Base-by-base conservation (phyloP, 176 grass and related monocot species). In the Ampelocalamus luodianensis region DNA sequence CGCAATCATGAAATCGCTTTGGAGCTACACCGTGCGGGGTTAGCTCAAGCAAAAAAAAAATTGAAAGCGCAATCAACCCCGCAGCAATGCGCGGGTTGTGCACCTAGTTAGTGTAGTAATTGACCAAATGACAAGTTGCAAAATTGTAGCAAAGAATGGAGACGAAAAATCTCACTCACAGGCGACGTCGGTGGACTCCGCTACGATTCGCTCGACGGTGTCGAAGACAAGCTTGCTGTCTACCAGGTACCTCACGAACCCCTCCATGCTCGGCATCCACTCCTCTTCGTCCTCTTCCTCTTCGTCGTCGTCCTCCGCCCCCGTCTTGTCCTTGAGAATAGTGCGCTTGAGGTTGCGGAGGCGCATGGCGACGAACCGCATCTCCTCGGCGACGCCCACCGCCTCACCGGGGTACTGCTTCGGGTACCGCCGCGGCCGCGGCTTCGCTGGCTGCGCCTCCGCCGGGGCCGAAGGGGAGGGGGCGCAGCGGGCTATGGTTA, bases 331-430 rank as follows among this genome's bases (percentile, higher is more conserved):
- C 51, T 83, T 74, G n/a, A 83, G 64, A 43, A 80, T 83, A 36
- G 85, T 87, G 50, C 80, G 15, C 74, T 87, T 90, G 37, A 74
- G 69, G 58, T 90, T 85, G 61, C 88, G 91, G 51, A 98, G 85
- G 43, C 93, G 91, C 96, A 98, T 98, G 89, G 93, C 96, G 10
- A 98, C 93, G 59, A 98, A 98, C 26, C 93, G 88, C 91, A 98
- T 98, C 93, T 98, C 93, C 85, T 98, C 87, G 14, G 88, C 90
- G 76, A 98, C 89, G 75, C 96, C 96, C 70, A 90, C 80, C 42
- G 61, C 84, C 91, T 95, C 93, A 10, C 93, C 91, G 10, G 96
- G 96, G 63, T 63, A 89, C 61, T 85, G 91, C 54, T 76, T 90
- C 37, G 81, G 87, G 89, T 83, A 88, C 73, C 77, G 77, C 50